Percentiles rank a stretch among this genome's conserved stretches.
These are phyloP conservation scores for Diaporthe amygdali DNA, from an alignment of 2,329 filamentous ascomycete species.

Conservation along the genomic window DNA sequence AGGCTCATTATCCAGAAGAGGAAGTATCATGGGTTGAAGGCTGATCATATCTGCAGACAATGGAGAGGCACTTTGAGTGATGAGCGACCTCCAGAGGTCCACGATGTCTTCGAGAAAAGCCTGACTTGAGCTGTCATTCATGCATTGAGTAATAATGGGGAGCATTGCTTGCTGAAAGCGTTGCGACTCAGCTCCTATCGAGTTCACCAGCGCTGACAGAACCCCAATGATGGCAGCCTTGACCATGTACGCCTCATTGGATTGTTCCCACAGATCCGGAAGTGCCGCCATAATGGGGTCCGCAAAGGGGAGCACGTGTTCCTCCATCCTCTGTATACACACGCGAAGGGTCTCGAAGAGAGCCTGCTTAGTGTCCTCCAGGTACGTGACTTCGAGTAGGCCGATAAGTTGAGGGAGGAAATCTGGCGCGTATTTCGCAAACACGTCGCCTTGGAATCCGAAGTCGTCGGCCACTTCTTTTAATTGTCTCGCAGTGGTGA, in stretches of 20 bases:
- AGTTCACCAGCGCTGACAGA: conserved; percentile 81
- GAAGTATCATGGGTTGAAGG: conserved; percentile 67
- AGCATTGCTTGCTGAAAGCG: conserved; percentile 81
- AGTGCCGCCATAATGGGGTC: conserved; percentile 83
- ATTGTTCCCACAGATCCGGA: conserved; percentile 83
- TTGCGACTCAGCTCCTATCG: conserved; percentile 79
- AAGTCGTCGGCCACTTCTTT: conserved; percentile 83
- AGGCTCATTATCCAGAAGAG: conserved; percentile 69
- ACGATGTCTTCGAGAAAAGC: conserved; percentile 92
- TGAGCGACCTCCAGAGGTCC: conserved; percentile 83
- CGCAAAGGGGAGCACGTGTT: conserved; percentile 69
- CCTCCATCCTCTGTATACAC: conserved; percentile 81
- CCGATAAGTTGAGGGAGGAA: conserved; percentile 76
- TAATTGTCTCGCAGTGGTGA: conserved; percentile 88
- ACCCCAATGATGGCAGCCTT: conserved; percentile 93
- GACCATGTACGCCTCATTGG: conserved; percentile 82
- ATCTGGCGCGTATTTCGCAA: conserved; percentile 77
- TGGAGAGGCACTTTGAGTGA: conserved; percentile 69
- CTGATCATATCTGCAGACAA: conserved; percentile 65
- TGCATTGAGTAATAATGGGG: conserved; percentile 66
- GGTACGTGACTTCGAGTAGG: conserved; percentile 79
- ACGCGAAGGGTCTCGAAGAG: conserved; percentile 85
- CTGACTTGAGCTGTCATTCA: conserved; percentile 49
- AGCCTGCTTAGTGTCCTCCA: conserved; percentile 88
- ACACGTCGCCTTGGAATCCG: conserved; percentile 75